Conservation (phyloP, 2,329 filamentous ascomycete species). For the Exophiala dermatitidis region DNA sequence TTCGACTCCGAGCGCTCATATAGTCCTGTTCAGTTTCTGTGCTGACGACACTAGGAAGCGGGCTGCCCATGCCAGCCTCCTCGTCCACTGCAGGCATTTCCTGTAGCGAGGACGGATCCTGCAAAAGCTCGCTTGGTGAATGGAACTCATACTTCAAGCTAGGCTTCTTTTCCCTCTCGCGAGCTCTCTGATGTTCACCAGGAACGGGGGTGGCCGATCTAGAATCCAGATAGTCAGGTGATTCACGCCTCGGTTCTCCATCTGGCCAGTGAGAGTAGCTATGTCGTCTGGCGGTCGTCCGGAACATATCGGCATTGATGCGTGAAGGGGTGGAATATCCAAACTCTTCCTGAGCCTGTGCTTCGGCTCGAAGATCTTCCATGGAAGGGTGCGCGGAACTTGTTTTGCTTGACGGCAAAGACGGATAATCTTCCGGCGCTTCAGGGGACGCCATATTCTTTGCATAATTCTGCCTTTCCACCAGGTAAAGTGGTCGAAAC, state of each 20-base stretch:
- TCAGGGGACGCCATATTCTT: slow-evolving; percentile 35
- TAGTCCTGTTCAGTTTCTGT: slow-evolving; percentile 23
- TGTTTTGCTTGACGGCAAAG: slow-evolving; percentile 46
- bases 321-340: slow-evolving; percentile 19
- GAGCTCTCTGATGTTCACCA: slow-evolving; percentile 38
- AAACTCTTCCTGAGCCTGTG: slow-evolving; percentile 27
- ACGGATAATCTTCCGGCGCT: slow-evolving; percentile 40
- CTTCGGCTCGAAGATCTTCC: slow-evolving; percentile 37
- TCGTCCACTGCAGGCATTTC: slow-evolving; percentile 22
- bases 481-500: slow-evolving; percentile 73
- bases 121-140: slow-evolving; percentile 41
- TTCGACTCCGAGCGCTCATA: slow-evolving; percentile 26
- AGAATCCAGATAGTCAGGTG: slow-evolving; percentile 51
- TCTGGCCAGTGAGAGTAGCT: slow-evolving; percentile 23
- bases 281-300: slow-evolving; percentile 28
- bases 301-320: slow-evolving; percentile 18
- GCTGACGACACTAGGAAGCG: slow-evolving; percentile 25
- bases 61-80: slow-evolving; percentile 11
- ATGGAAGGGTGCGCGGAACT: slow-evolving; percentile 43
- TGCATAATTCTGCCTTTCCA: slow-evolving; percentile 54
- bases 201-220: slow-evolving; percentile 64
- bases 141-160: slow-evolving; percentile 42
- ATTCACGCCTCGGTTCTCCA: slow-evolving; percentile 11
- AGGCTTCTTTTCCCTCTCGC: slow-evolving; percentile 30
- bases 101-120: slow-evolving; percentile 32